Evolutionary conservation across 2,329 filamentous ascomycete genomes (phyloP).

Genomic region (Sarocladiaceae sp.): DNA sequence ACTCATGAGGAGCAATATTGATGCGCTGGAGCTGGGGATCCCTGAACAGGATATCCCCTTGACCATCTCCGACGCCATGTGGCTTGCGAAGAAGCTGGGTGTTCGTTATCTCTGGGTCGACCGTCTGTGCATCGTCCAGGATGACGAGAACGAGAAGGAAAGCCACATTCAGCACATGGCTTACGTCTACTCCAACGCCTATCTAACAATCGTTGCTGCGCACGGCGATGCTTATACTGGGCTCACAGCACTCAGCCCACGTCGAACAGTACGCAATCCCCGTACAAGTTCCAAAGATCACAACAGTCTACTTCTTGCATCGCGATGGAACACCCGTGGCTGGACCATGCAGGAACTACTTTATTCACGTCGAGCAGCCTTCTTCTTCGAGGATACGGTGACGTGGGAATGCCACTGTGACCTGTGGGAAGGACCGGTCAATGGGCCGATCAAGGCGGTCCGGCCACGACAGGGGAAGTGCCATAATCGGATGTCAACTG

Average conservation of each 20-base stretch:
- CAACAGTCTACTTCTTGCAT: conserved; percentile 33
- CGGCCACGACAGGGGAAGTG: conserved; percentile 13
- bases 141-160: conserved; percentile 34
- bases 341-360: conserved; percentile 41
- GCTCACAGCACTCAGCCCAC: conserved; percentile 30
- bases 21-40: conserved; percentile 29
- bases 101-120: conserved; percentile 44
- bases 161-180: conserved; percentile 41
- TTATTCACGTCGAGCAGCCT: conserved; percentile 38
- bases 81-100: conserved; percentile 37
- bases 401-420: conserved; percentile 45
- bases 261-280: conserved; percentile 19
- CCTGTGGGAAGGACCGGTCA: conserved; percentile 32
- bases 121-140: conserved; percentile 40
- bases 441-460: conserved; percentile 25
- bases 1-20: conserved; percentile 31
- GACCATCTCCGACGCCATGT: conserved; percentile 40
- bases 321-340: conserved; percentile 34
- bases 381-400: conserved; percentile 37
- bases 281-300: conserved; percentile 25
- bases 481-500: conserved; percentile 22
- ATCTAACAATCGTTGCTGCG: conserved; percentile 40
- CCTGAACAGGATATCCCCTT: conserved; percentile 34
- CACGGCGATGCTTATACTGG: conserved; percentile 35
- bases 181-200: conserved; percentile 39